Base-by-base conservation (phyloP, 129 eudicot species). In the Saposhnikovia divaricata region DNA sequence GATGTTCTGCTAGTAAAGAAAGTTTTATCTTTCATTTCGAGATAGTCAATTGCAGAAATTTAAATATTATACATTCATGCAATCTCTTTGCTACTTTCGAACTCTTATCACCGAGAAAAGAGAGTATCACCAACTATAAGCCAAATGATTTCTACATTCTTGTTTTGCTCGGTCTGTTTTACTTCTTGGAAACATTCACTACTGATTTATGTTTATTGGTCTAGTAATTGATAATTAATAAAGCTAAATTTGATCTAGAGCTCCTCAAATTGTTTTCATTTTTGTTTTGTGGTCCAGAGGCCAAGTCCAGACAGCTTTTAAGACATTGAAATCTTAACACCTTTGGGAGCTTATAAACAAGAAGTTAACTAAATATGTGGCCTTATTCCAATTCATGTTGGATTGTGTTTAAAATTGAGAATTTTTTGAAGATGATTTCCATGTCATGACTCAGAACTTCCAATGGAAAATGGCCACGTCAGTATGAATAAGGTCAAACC, bases 1-100 rank as follows among this genome's bases (percentile, higher is more conserved):
- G 28, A 78, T 63, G 42, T 42, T 78, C 28, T 78, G 81, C 5
- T 27, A 25, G 25, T 78, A 61, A 78, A 78, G 57, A 61, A 78
- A 38, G 75, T n/a, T 77, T 28, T n/a, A 21, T 59, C 11, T 59
- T 59, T 59, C 7, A 21, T 23, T 23, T 23, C 34, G 68, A 59
- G 31, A 59, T 9, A 3, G 28, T 57, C 28, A 4, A n/a, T 25
- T 25, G 69, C 34, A 61, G 9, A 61, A 61, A n/a, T 61, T n/a
- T 25, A 61, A 9, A 61, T 61, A 61, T 9, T 25, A 61, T 8
- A n/a, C 15, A 4, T 10, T 61, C 0, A 9, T 6, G 12, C 28
- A 21, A 23, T 57, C 28, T 23, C 12, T 8, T 27, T 21, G 9
- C 66, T 23, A 57, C 28, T 21, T 31, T 23, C 27, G 27, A 55